Percentiles rank a stretch among this genome's conserved stretches.
Evolutionary conservation across 2,329 filamentous ascomycete species (phyloP).

Genomic region (Fusarium clavum): DNA sequence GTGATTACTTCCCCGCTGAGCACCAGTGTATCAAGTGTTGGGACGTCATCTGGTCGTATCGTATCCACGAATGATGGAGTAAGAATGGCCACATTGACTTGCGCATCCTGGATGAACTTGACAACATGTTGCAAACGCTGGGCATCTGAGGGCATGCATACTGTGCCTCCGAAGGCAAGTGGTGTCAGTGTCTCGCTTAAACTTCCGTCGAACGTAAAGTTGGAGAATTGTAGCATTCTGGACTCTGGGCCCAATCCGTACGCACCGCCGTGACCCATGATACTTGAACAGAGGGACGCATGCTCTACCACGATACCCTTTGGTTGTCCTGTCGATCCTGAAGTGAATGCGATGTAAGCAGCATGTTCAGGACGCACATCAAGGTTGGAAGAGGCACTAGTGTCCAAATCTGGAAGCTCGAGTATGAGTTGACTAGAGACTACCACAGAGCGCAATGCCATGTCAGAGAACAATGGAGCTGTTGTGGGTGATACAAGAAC

Average conservation of each 20-base stretch:
- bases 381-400: background rate
- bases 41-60: background rate
- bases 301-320: conserved; percentile 5
- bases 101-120: background rate
- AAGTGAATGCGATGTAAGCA: background rate
- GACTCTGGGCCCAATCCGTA: background rate
- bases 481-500: too few relatives aligned
- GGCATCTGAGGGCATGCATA: conserved; percentile 3
- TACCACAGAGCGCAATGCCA: background rate
- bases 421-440: too few relatives aligned
- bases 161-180: background rate
- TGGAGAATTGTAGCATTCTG: conserved; percentile 3
- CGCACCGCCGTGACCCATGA: background rate
- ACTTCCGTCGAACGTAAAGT: conserved; percentile 1
- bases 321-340: background rate
- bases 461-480: background rate
- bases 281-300: background rate
- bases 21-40: background rate
- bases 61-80: background rate
- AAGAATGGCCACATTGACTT: background rate
- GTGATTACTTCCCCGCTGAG: background rate
- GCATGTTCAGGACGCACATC: too few relatives aligned
- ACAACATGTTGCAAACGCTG: background rate
- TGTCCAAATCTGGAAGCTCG: background rate
- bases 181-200: background rate